These are phyloP conservation scores for Hymenoscyphus albidus DNA, from an alignment of 2,329 filamentous ascomycete genomes.

Conservation along the genomic window DNA sequence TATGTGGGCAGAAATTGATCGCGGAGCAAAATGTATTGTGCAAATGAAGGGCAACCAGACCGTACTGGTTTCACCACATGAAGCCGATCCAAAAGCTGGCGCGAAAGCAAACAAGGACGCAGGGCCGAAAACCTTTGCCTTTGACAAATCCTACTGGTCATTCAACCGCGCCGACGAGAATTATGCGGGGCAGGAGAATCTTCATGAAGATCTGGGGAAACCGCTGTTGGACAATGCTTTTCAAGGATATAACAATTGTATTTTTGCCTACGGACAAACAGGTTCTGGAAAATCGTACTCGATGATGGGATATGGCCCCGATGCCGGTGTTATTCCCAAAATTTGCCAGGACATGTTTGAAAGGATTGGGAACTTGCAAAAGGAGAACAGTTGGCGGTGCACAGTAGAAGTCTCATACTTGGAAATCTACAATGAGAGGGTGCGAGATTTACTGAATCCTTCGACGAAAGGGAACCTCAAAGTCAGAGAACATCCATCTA, in stretches of 20 bases:
- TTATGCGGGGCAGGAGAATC: constrained; percentile 85
- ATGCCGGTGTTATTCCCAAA: constrained; percentile 90
- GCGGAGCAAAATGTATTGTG: constrained; percentile 92
- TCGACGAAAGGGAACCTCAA: constrained; percentile 94
- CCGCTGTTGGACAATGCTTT: constrained; percentile 97
- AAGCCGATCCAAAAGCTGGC: constrained; percentile 50
- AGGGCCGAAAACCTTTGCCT: constrained; percentile 82
- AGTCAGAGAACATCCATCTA: constrained; percentile 95
- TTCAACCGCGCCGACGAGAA: constrained; percentile 77
- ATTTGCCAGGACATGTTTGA: constrained; percentile 99
- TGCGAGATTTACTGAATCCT: constrained; percentile 91
- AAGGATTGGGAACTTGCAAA: constrained; percentile 67
- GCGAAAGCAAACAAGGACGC: constrained; percentile 64
- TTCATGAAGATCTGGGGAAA: constrained; percentile 83
- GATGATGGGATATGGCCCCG: constrained; percentile 99
- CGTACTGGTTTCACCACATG: constrained; percentile 69
- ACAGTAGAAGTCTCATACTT: constrained; percentile 98
- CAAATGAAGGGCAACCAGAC: constrained; percentile 95
- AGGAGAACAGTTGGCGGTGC: constrained; percentile 74
- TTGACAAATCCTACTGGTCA: constrained; percentile 97
- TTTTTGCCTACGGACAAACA: constrained; percentile 98
- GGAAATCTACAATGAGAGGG: constrained; percentile 98
- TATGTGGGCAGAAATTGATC: constrained; percentile 67
- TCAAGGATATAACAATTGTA: constrained; percentile 98
- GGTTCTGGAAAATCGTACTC: constrained; percentile 98